phyloP scores from a whole-genome alignment of 495 filamentous ascomycete genomes.

The Aspergillus funiculosus region DNA sequence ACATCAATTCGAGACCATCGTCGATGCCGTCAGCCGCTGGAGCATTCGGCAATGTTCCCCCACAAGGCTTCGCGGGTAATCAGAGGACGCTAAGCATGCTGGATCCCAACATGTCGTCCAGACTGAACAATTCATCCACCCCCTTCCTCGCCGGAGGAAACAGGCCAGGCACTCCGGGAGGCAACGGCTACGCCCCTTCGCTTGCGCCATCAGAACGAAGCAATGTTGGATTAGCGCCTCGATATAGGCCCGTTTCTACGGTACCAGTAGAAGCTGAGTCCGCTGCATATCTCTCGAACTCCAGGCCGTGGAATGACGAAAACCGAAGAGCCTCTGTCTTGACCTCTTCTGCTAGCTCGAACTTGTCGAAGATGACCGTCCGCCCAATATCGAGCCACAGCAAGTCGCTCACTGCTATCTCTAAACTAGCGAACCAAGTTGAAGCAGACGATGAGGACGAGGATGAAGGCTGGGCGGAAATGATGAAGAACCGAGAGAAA shows the following conservation, averaged over 20 bases:
- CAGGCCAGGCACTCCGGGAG: constrained; percentile 28
- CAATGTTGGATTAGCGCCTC: constrained; percentile 79
- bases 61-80: constrained; percentile 25
- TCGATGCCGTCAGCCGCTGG: constrained; percentile 37
- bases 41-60: constrained; percentile 16
- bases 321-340: constrained; percentile 29
- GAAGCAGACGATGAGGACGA: constrained; percentile 63
- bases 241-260: constrained; percentile 85
- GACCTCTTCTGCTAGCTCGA: constrained; percentile 19
- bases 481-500: constrained; percentile 77
- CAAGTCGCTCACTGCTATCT: constrained; percentile 23
- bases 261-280: constrained; percentile 31
- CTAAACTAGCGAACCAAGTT: constrained; percentile 22
- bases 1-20: constrained; percentile 33
- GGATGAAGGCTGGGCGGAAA: constrained; percentile 79
- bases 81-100: constrained; percentile 76
- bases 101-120: constrained; percentile 61
- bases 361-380: constrained; percentile 21
- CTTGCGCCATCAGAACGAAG: constrained; percentile 94
- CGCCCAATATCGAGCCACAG: constrained; percentile 31
- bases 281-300: constrained; percentile 46
- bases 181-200: constrained; percentile 57
- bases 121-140: constrained; percentile 32
- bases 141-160: constrained; percentile 27
- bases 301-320: constrained; percentile 46